Evolutionary conservation across 768 basidiomycete species (phyloP), one percentile per base, ranked within the genome.

Genomic region (Boletus sp.): DNA sequence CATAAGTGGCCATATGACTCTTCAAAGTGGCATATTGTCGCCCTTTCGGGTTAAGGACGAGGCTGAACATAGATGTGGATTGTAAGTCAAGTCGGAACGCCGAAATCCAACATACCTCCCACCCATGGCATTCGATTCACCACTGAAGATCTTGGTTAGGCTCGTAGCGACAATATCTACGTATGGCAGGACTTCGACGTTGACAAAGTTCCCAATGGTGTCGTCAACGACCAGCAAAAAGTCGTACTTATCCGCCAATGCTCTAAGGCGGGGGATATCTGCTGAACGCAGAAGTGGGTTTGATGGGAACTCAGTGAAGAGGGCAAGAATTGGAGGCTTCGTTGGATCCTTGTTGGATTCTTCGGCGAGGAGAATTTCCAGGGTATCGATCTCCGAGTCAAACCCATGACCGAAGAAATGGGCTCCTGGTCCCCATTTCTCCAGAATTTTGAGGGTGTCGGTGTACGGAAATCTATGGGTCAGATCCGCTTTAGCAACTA

Each of bases 401-500:
- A 87, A 72, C 0, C 95, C 95, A 58, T 83, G 77, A 7, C 94
- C 95, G 45, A 92, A 80, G 77, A 98, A 95, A 69, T 93, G 80
- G 61, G 87, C 92, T 2, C 96, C 96, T 3, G 91, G 92, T 1
- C 96, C 96, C 94, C 94, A 98, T 73, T 99, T 98, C 64, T 94
- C 79, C 2, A 98, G 78, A 40, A 95, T 83, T 72, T 98, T 98
- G 56, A 96, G 82, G 5, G 96, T 98, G 68, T 98, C 96, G 9
- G 86, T 92, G 70, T 98, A 99, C 0, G 94, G 89, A 73, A 98
- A 99, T 15, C 95, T 97, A 61, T 6, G 24, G 9, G 4, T 24
- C 47, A 20, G 33, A 24, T 5, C 20, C 18, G 29, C 4, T 28
- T 61, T 35, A 56, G 42, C 2, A 12, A 29, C 2, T 12, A 15